Base-by-base conservation (phyloP, 2,329 filamentous ascomycete genomes). In the Mollisia scopiformis region DNA sequence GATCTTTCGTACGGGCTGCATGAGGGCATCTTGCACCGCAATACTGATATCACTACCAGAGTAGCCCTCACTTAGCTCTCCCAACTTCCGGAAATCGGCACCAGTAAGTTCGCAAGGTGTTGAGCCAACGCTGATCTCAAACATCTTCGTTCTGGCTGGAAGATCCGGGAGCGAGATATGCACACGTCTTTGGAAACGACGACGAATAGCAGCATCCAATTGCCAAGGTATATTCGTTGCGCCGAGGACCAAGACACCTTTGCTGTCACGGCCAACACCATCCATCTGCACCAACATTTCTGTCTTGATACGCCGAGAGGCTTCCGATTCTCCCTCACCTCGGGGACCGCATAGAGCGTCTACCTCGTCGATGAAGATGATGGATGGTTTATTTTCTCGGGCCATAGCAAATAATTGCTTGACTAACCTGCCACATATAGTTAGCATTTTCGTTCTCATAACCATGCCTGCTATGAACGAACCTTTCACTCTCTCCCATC, bases 401-500 rank as follows among this genome's bases (percentile, higher is more conserved):
- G 95, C 95, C 91, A 99, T 97, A 70, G 90, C 92, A 80, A 99
- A 99, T 11, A 99, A 85, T 66, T 96, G 91, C 74, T 98, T 98
- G 59, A 99, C 95, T 69, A 99, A 84, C 72, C 64, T 66, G 55
- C 39, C 31, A 13, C 30, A 7, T 23, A 10, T 5, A 51, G 53
- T 69, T 35, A 68, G 61, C 41, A 27, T 21, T 23, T n/a, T n/a
- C n/a, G n/a, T n/a, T 35, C 46, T 23, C 4, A 11, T 59, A n/a
- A 46, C 13, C 7, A 6, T n/a, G 27, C 8, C 39, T 21, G 16
- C 27, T 11, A 16, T 31, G 27, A 21, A 70, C 82, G 52, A 80
- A 96, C 92, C 93, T 87, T 86, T 99, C 95, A 82, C 91, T 96
- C 78, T 99, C 95, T 80, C 95, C 95, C 95, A 99, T 99, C 95